phyloP scores from a whole-genome alignment of 1,284 basidiomycete genomes.

The Ustilago crameri region DNA sequence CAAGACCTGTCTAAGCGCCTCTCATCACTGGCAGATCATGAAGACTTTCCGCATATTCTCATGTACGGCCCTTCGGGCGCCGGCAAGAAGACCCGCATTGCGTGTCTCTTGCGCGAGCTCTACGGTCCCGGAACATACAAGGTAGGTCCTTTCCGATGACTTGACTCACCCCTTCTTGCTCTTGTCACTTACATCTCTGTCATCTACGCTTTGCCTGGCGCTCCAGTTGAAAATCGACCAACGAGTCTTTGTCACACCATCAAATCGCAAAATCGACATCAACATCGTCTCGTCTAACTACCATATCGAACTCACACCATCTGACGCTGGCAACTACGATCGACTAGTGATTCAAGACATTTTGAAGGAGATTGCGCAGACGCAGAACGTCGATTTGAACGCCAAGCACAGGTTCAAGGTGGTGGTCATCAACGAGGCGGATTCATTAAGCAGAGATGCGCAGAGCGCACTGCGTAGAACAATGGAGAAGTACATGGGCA shows the following conservation, averaged over 20 bases:
- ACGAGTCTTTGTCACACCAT: conserved; percentile 92
- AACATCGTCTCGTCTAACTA: conserved; percentile 92
- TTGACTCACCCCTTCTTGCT: neutral
- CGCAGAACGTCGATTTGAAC: conserved; percentile 94
- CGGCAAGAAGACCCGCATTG: conserved; percentile 97
- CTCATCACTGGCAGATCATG: conserved; percentile 74
- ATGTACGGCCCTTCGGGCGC: conserved; percentile 98
- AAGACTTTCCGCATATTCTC: conserved; percentile 94
- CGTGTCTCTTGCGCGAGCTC: conserved; percentile 80
- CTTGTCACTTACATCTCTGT: conserved; percentile 33
- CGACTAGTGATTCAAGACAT: conserved; percentile 95
- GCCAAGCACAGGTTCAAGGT: conserved; percentile 98
- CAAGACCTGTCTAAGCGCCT: conserved; percentile 81
- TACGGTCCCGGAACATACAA: conserved; percentile 94
- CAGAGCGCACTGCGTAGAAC: conserved; percentile 96
- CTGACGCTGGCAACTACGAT: conserved; percentile 96
- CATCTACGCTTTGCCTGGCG: conserved; percentile 66
- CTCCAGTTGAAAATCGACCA: conserved; percentile 94
- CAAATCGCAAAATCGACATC: conserved; percentile 92
- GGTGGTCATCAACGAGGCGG: conserved; percentile 98
- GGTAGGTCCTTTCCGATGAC: neutral
- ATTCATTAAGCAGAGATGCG: conserved; percentile 91
- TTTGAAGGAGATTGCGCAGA: conserved; percentile 98
- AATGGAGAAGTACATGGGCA: conserved; percentile 98
- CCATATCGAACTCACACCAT: conserved; percentile 97